Evolutionary conservation across 2,329 filamentous ascomycete genomes (phyloP), one percentile per base, ranked within the genome.

Genomic region (Fusarium sp.): DNA sequence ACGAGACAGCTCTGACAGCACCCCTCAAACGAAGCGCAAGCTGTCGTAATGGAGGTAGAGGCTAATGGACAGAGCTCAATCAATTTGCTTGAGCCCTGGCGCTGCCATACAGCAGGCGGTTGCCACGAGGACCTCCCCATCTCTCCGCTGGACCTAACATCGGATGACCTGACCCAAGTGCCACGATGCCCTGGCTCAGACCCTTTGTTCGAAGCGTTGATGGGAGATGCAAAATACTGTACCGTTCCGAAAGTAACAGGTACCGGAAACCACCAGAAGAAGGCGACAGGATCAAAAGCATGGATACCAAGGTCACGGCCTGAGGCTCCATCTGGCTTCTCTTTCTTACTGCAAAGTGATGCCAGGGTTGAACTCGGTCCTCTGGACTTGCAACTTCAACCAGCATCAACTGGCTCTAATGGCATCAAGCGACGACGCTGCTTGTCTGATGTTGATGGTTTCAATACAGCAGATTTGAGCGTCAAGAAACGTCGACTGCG

Each of bases 401-500:
- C 50, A 15, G 21, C 6, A 18, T n/a, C 37, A 11, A n/a, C 15
- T 3, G 14, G 20, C 14, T 45, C 43, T 9, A 48, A 62, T 4
- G 76, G 76, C 9, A 31, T 76, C 49, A 90, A 90, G 72, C 84
- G 88, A 31, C 73, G 76, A 20, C 84, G 89, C 23, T 77, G 82
- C 7, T 67, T 79, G 4, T 83, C 85, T 35, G 88, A 91, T 66
- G 85, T 90, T 41, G 88, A 90, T 61, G 87, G 83, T 53, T 85
- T 81, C 49, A 80, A 83, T 68, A 86, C 84, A 1, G 80, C 80
- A 27, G 71, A 67, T n/a, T 67, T 87, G 58, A 75, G 81, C 74
- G 82, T 79, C 74, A 93, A 93, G 81, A 93, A 92, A 77, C 86
- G 90, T 23, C 84, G 90, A 5, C 79, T 92, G 6, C 84, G 88